Evolutionary conservation across 2,329 filamentous ascomycete genomes (phyloP).

Genomic region (Madurella fahalii): DNA sequence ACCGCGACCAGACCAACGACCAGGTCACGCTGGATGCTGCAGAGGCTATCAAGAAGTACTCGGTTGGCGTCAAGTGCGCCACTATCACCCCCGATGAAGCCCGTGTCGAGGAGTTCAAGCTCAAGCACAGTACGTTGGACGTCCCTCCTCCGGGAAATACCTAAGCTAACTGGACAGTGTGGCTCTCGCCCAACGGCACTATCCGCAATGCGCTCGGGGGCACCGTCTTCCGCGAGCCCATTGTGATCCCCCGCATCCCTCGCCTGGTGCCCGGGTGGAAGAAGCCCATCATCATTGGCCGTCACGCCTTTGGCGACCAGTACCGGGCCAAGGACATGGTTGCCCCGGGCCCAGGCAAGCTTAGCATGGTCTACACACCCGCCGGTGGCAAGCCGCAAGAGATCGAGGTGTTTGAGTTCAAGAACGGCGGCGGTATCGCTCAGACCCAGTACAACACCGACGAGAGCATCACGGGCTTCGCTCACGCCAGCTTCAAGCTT

Average conservation of each 20-base stretch:
- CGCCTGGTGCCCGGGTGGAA: conserved; percentile 96
- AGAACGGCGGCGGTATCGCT: conserved; percentile 78
- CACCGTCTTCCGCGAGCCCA: conserved; percentile 98
- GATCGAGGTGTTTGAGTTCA: conserved; percentile 88
- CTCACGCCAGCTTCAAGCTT: conserved; percentile 94
- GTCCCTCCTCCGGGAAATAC: too few species aligned
- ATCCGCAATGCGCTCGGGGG: conserved; percentile 74
- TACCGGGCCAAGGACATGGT: conserved; percentile 95
- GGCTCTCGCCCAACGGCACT: conserved; percentile 95
- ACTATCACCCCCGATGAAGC: conserved; percentile 98
- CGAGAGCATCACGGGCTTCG: conserved; percentile 91
- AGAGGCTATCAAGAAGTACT: conserved; percentile 98
- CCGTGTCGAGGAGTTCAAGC: conserved; percentile 94
- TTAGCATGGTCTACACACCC: conserved; percentile 93
- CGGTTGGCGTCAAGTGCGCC: conserved; percentile 97
- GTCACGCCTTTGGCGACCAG: conserved; percentile 97
- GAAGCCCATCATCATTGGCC: conserved; percentile 98
- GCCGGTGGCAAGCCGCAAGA: conserved; percentile 75
- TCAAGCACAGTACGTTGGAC: conserved; percentile 80
- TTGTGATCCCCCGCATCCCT: conserved; percentile 90
- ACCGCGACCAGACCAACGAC: conserved; percentile 94
- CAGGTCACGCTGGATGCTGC: conserved; percentile 93
- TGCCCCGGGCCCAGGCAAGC: conserved; percentile 75
- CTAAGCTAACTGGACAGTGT: conserved; percentile 57
- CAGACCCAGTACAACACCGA: conserved; percentile 99